Evolutionary conservation across 1,139 yeast species (phyloP).

Genomic region (Pneumocystis oryctolagi): DNA sequence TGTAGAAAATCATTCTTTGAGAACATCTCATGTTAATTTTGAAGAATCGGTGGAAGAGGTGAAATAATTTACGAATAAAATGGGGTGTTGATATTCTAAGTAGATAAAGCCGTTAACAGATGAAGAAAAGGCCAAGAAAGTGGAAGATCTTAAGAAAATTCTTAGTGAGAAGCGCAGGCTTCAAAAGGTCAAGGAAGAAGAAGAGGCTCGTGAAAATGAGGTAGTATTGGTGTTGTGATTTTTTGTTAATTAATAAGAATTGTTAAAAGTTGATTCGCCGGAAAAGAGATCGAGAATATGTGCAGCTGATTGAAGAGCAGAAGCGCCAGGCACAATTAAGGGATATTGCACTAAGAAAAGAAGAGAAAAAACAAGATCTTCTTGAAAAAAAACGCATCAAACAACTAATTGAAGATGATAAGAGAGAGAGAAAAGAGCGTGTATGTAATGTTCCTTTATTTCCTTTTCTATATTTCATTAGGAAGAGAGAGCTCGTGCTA

Average conservation of each 20-base stretch:
- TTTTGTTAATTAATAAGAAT: not conserved
- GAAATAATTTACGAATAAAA: slow-evolving; percentile 4
- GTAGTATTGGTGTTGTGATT: not conserved
- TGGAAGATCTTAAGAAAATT: slow-evolving; percentile 21
- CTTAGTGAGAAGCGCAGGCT: slow-evolving; percentile 20
- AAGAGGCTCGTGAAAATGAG: slow-evolving; percentile 8
- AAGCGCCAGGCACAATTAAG: slow-evolving; percentile 23
- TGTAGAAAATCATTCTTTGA: slow-evolving; percentile 14
- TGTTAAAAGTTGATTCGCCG: slow-evolving; percentile 22
- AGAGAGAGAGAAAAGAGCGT: slow-evolving; percentile 21
- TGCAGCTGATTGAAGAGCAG: slow-evolving; percentile 22
- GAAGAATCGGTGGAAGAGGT: slow-evolving; percentile 15
- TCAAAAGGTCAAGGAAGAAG: slow-evolving; percentile 8
- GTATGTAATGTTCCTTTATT: slow-evolving; percentile 6
- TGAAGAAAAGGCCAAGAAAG: slow-evolving; percentile 23
- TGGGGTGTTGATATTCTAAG: not conserved
- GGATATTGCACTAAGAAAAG: slow-evolving; percentile 24
- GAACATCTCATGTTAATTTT: slow-evolving; percentile 14
- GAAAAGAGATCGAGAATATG: slow-evolving; percentile 23
- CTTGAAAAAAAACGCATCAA: slow-evolving; percentile 24
- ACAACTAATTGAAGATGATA: slow-evolving; percentile 27
- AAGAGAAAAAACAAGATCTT: slow-evolving; percentile 24
- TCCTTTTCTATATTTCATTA: slow-evolving; percentile 10
- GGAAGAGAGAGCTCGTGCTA: slow-evolving; percentile 8
- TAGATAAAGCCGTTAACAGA: slow-evolving; percentile 17